Evolutionary conservation across 1,284 basidiomycete species (phyloP).

Genomic region (Puccinia polysora): DNA sequence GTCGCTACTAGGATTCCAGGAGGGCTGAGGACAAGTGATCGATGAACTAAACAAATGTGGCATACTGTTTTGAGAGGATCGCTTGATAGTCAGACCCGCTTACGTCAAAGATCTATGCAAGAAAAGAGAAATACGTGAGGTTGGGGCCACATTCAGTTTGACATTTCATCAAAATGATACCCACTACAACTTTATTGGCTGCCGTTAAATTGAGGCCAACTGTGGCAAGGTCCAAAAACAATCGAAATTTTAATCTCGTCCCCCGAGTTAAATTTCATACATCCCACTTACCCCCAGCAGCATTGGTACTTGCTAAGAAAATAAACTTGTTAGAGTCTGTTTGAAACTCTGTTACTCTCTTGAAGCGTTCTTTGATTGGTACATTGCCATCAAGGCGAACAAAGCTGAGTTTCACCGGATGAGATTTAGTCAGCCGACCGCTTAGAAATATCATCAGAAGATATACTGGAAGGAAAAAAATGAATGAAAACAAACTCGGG

Average conservation of each 20-base stretch:
- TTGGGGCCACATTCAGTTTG: not conserved
- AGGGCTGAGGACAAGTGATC: slow-evolving; percentile 2
- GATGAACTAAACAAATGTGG: not conserved
- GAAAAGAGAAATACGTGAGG: not conserved
- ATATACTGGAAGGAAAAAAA: not conserved
- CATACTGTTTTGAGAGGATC: not conserved
- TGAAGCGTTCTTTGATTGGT: slow-evolving; percentile 17
- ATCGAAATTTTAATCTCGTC: not conserved
- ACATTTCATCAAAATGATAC: not conserved
- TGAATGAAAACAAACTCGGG: slow-evolving; percentile 22
- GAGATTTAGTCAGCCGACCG: not conserved
- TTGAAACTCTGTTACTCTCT: slow-evolving; percentile 34
- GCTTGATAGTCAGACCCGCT: not conserved
- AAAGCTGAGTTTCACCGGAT: not conserved
- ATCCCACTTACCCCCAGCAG: slow-evolving; percentile 37
- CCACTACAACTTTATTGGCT: slow-evolving; percentile 41
- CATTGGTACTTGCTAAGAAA: slow-evolving; percentile 36
- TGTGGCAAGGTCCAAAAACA: not conserved
- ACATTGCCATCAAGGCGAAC: slow-evolving; percentile 40
- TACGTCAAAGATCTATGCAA: slow-evolving; percentile 33
- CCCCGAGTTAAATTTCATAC: not conserved
- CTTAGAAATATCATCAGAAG: not conserved
- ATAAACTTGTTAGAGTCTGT: slow-evolving; percentile 26
- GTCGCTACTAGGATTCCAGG: slow-evolving; percentile 40
- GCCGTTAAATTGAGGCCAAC: slow-evolving; percentile 41